Evolutionary conservation across 768 basidiomycete genomes (phyloP), one percentile per base, ranked within the genome.

Genomic region (Trametes gibbosa): DNA sequence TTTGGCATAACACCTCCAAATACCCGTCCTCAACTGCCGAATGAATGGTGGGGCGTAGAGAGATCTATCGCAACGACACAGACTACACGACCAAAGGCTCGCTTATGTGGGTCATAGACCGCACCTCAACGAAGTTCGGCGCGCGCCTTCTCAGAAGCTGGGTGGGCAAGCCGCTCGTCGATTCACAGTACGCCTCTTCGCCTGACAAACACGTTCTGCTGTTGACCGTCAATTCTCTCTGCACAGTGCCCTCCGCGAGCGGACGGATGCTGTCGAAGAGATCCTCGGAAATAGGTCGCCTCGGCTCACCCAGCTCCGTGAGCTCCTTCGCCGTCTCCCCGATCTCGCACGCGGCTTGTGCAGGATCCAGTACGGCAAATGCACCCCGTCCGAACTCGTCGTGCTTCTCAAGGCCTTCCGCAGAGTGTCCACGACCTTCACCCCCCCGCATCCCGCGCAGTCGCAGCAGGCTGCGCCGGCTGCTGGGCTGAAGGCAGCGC

Each of bases 51-150:
- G 25, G 23, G 10, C 37, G 8, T 60, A 85, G 85, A 43, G 95
- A 98, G 72, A 85, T 99, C n/a, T 95, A 92, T 70, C 82, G 85
- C 34, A 98, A 98, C 65, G 88, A 90, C 68, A 93, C 92, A 0
- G 89, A 97, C 69, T 82, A 81, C 54, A 84, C 81, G 12, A 76
- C 80, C 19, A 80, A 74, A 56, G 95, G 95, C 4, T 90, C 92
- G 50, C 74, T 99, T 46, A 76, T 97, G 61, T 90, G 87, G 83
- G 80, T 95, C 7, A 77, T 99, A 52, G 91, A 98, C 75, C 83
- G 83, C 58, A 96, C 94, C 32, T 83, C 84, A 63, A 98, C 96
- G 2, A 85, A 82, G 63, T 97, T 97, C 78, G 96, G 96, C 13
- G 84, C 90, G 19, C 79, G 96, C 53, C 73, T 92, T 65, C 77